These are phyloP conservation scores for Populus trichocarpa DNA, from an alignment of 441 rosid species.

Conservation along the genomic window DNA sequence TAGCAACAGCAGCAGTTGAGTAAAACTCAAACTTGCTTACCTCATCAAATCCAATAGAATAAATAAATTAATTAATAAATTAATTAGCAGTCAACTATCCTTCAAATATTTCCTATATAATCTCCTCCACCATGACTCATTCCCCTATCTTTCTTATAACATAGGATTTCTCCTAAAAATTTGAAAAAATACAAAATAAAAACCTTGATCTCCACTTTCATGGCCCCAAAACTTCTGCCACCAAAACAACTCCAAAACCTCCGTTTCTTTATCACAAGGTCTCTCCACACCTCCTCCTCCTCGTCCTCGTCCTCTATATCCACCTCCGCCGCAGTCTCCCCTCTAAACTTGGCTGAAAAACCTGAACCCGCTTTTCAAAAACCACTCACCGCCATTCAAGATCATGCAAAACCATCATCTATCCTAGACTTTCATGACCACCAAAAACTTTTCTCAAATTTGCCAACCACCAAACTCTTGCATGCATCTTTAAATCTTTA, in stretches of 20 bases:
- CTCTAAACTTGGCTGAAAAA: slow-evolving; percentile 24
- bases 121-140: not conserved
- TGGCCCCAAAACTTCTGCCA: slow-evolving; percentile 48
- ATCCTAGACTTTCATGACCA: slow-evolving; percentile 48
- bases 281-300: slow-evolving; percentile 35
- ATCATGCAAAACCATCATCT: not conserved
- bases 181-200: not conserved
- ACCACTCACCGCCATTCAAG: slow-evolving; percentile 9
- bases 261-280: slow-evolving; percentile 13
- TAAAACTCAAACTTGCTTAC: no score
- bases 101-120: not conserved
- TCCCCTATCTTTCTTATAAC: not conserved
- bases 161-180: not conserved
- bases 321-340: slow-evolving; percentile 11
- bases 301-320: slow-evolving; percentile 25
- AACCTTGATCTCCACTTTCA: slow-evolving; percentile 10
- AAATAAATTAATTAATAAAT: no score
- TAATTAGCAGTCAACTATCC: not conserved
- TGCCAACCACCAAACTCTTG: slow-evolving; percentile 43
- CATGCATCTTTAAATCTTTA: slow-evolving; percentile 54
- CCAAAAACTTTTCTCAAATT: slow-evolving; percentile 44
- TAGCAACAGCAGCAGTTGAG: no score
- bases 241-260: slow-evolving; percentile 31
- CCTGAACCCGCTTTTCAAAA: slow-evolving; percentile 11
- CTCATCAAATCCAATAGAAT: no score